Base-by-base conservation (phyloP, 1,284 basidiomycete genomes). In the Gastroboletus turbinatus region DNA sequence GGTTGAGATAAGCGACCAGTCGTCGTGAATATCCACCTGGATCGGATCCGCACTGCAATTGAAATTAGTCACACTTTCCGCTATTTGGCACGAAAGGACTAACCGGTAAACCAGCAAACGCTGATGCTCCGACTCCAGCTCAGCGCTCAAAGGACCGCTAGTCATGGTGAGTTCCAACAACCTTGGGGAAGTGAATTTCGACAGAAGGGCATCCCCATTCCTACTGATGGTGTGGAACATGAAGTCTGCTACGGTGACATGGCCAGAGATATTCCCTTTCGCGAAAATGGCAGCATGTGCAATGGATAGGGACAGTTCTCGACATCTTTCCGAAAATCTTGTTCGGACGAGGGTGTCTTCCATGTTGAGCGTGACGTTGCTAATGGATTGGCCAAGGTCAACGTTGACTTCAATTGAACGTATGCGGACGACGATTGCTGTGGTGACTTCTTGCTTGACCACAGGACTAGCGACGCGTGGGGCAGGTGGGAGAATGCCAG, bases 331-430 rank as follows among this genome's bases (percentile, higher is more conserved):
- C 13, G 82, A 84, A 48, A 92, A 66, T 59, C 79, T 83, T 16
- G 84, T 87, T 30, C 83, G 81, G 50, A 90, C 62, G 27, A 84
- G 71, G 8, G 82, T 78, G 45, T 88, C 78, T 29, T 79, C 75
- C 55, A 96, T 75, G 60, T 85, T 77, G 19, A 95, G 76, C 25
- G 80, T 82, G 39, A 91, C 75, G 16, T 73, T 76, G 59, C 81
- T 83, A 64, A 92, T 91, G 0, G 84, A 88, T 67, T 91, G 87
- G 11, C 90, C 87, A 43, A 95, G 79, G 67, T 95, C 89, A 23
- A 89, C 80, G 46, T 88, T 84, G 46, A 94, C 75, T 36, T 82
- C 81, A 56, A 93, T 82, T 46, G 81, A 82, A 33, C 92, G 82
- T 52, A 94, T 76, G 46, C 88, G 84, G 58, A 94, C 61, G 14